Evolutionary conservation across 805 yeast genomes (phyloP), one percentile per base, ranked within the genome.

Genomic region (Pichia nakasei): DNA sequence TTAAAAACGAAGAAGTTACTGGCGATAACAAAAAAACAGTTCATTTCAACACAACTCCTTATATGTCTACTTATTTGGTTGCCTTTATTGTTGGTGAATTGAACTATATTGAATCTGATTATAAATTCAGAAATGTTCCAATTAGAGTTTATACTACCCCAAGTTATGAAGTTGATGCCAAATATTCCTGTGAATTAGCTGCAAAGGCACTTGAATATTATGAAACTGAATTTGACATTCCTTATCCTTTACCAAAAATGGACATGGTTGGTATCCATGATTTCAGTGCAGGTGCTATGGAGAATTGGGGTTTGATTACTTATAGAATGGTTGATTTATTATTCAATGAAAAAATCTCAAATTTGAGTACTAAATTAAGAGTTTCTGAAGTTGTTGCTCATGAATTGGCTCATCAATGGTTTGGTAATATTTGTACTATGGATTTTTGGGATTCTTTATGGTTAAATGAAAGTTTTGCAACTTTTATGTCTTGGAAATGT

Each of bases 321-420:
- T 85, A 74, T 65, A 83, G 80, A 57, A 70, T 74, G 46, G 75
- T 71, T 26, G 81, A 74, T 44, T 58, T 79, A 49, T 68, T 71
- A 62, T 80, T 62, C 52, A 70, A 73, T 27, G 73, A 66, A 45
- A 57, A 60, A 35, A 69, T 66, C 37, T 70, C 78, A 9, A 76
- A 72, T 51, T 66, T 71, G 7, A 61, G 70, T 20, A 73, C 75
- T 49, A 78, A 82, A 60, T 76, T 80, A 58, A 80, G 83, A 53
- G 91, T 85, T 36, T 81, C 87, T 13, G 85, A 85, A 58, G 94
- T 85, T 35, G 84, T 85, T 39, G 81, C 81, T 47, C 95, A 86
- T 64, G 95, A 85, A 63, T 69, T 85, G 49, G 95, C 94, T n/a
- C 95, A 85, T 64, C 95, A 85, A 65, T 86, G 95, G 95, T 86